Evolutionary conservation across 306 rosid species (phyloP), one percentile per base, ranked within the genome.

Genomic region (Glycyrrhiza uralensis): DNA sequence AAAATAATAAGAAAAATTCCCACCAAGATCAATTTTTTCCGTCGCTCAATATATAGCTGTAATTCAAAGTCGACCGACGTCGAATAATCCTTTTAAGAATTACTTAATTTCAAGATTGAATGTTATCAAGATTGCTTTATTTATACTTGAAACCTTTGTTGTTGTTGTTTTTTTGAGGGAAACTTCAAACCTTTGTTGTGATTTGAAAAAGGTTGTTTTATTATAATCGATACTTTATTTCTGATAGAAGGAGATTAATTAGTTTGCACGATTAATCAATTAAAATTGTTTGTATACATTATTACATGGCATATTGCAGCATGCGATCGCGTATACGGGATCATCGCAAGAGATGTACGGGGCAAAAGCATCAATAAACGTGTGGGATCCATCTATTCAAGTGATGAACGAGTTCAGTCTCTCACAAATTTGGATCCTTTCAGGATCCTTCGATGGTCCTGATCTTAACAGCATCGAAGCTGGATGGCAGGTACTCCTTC

Each of bases 391-490:
- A 22, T 79, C 88, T 0, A 89, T 90, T 17, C 72, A 93, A 82
- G 86, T 81, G 72, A 88, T 77, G 12, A 90, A 89, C 81, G 98
- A 93, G 80, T 93, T 93, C 44, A 93, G 98, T 23, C 92, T 93
- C 58, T 90, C 97, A 0, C 98, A 90, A 71, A 79, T 93, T 73
- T 93, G 98, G 98, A 51, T 93, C 47, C 90, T 93, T 35, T 93
- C 96, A 2, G 98, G 98, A 11, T 88, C 93, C 9, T 93, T 93
- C 36, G 96, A 93, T 80, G 98, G 98, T 85, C 49, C 97, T 46
- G 98, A 93, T 86, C 97, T 93, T 77, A 93, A 93, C 59, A 93
- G 97, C 87, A 93, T 93, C 23, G 98, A 93, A 88, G 98, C 96
- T 70, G 98, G 98, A 59, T 93, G 98, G 98, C 98, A 93, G 98